These are phyloP conservation scores for Fusarium virguliforme DNA, from an alignment of 2,329 filamentous ascomycete genomes.

Conservation along the genomic window DNA sequence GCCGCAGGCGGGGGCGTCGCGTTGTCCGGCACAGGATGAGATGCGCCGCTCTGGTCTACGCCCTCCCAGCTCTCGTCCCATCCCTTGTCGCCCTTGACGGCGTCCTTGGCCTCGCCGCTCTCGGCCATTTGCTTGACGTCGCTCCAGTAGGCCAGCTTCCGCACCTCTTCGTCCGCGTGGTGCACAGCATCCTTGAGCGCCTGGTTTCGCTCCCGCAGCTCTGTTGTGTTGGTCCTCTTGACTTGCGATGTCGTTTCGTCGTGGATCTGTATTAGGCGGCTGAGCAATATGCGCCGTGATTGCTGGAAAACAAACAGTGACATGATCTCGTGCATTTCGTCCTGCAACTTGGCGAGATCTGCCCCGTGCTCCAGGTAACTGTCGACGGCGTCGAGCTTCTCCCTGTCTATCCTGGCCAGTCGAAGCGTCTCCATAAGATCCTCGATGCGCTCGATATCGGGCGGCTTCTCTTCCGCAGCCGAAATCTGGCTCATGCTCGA, in stretches of 20 bases:
- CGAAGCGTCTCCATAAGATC: conserved; percentile 80
- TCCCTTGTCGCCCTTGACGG: conserved; percentile 58
- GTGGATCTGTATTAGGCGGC: conserved; percentile 75
- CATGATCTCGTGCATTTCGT: conserved; percentile 90
- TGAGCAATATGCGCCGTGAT: conserved; percentile 83
- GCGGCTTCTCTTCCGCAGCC: conserved; percentile 69
- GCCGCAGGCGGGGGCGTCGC: conserved; percentile 23
- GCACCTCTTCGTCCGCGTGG: conserved; percentile 85
- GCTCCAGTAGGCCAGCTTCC: conserved; percentile 88
- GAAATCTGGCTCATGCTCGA: conserved; percentile 58
- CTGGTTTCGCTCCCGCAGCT: conserved; percentile 66
- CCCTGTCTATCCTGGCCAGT: conserved; percentile 84
- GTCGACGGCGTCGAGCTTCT: conserved; percentile 88
- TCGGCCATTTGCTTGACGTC: conserved; percentile 81
- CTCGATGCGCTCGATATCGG: conserved; percentile 74
- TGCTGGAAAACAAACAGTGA: conserved; percentile 89
- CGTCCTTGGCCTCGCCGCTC: conserved; percentile 64
- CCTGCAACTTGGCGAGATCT: conserved; percentile 82
- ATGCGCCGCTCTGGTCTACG: conserved; percentile 68
- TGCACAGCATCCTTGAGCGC: conserved; percentile 82
- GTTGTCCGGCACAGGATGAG: conserved; percentile 53
- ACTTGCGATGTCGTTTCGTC: conserved; percentile 59
- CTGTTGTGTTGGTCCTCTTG: conserved; percentile 58
- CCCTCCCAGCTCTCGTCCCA: conserved; percentile 65
- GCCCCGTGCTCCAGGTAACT: conserved; percentile 86